These are phyloP conservation scores for Sarocladiaceae sp. DNA, from an alignment of 2,329 filamentous ascomycete genomes.

Conservation along the genomic window DNA sequence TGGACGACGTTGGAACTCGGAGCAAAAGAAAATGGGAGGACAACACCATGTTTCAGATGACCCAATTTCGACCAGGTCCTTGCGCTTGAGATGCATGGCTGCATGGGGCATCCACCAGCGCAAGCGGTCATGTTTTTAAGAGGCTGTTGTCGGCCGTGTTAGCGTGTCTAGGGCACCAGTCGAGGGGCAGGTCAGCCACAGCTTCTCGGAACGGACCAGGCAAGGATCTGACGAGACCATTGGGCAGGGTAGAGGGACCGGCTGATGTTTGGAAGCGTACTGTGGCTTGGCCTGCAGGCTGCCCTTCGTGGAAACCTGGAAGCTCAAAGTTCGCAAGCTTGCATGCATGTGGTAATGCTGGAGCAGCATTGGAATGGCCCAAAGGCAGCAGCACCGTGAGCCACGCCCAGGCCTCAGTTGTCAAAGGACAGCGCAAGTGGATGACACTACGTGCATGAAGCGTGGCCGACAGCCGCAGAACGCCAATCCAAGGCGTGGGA, in stretches of 20 bases:
- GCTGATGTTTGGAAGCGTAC: not conserved
- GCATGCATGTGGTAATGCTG: not conserved
- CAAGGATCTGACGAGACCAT: conserved; percentile 1
- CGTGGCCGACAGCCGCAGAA: too few relatives aligned
- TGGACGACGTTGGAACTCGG: not conserved
- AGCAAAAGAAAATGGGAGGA: conserved; percentile 12
- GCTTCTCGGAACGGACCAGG: not conserved
- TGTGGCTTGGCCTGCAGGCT: conserved; percentile 8
- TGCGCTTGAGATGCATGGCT: conserved; percentile 1
- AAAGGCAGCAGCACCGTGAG: too few relatives aligned
- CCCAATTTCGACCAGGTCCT: conserved; percentile 14
- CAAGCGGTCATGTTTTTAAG: not conserved
- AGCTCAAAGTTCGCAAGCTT: not conserved
- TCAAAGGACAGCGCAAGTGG: too few relatives aligned
- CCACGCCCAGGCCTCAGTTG: too few relatives aligned
- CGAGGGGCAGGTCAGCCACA: not conserved
- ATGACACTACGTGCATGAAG: too few relatives aligned
- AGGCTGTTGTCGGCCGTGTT: not conserved
- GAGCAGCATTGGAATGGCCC: too few relatives aligned
- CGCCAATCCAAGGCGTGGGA: too few relatives aligned
- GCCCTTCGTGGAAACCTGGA: not conserved
- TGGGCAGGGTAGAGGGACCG: not conserved
- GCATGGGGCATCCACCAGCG: not conserved
- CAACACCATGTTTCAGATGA: conserved; percentile 18
- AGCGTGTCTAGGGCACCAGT: not conserved